Evolutionary conservation across 495 filamentous ascomycete species (phyloP).

Genomic region (Hypomontagnella monticulosa): DNA sequence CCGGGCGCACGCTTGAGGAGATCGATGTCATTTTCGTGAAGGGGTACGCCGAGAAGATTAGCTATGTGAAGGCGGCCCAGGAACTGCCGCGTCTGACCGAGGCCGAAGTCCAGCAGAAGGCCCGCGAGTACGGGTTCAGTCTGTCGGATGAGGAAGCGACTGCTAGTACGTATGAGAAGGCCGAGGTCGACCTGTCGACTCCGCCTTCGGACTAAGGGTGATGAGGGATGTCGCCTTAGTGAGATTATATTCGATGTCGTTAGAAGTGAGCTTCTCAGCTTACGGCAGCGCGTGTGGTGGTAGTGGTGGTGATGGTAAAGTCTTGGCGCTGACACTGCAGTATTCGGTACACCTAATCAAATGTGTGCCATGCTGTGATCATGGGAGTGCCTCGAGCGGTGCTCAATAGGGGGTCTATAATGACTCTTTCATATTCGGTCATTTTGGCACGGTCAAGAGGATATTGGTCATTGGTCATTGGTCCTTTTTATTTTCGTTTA

Average conservation of each 20-base stretch:
- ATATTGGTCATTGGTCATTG: conserved; percentile 11
- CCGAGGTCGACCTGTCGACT: conserved; percentile 14
- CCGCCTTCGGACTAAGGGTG: conserved; percentile 30
- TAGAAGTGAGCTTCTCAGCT: neutral
- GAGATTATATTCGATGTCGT: neutral
- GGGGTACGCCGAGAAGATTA: conserved; percentile 72
- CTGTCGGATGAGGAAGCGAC: conserved; percentile 36
- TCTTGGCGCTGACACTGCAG: conserved; percentile 2
- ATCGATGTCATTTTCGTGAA: conserved; percentile 78
- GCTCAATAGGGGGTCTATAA: neutral
- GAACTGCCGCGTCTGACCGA: conserved; percentile 69
- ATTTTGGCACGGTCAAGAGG: neutral
- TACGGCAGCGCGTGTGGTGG: conserved; percentile 17
- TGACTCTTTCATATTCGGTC: neutral
- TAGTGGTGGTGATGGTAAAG: conserved; percentile 14
- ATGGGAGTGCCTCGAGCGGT: neutral
- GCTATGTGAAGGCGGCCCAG: conserved; percentile 68
- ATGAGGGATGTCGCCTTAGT: neutral
- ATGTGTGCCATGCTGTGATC: neutral
- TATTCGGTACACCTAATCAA: conserved; percentile 1
- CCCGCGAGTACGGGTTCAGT: conserved; percentile 63
- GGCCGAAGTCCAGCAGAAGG: conserved; percentile 66
- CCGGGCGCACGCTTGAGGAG: conserved; percentile 74
- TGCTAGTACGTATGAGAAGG: conserved; percentile 32
- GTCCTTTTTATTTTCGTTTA: neutral